A percentile compares a stretch with the other conserved stretches of the same genome.
phyloP scores from a whole-genome alignment of 2,329 filamentous ascomycete species.

The Xylariaceae sp. region DNA sequence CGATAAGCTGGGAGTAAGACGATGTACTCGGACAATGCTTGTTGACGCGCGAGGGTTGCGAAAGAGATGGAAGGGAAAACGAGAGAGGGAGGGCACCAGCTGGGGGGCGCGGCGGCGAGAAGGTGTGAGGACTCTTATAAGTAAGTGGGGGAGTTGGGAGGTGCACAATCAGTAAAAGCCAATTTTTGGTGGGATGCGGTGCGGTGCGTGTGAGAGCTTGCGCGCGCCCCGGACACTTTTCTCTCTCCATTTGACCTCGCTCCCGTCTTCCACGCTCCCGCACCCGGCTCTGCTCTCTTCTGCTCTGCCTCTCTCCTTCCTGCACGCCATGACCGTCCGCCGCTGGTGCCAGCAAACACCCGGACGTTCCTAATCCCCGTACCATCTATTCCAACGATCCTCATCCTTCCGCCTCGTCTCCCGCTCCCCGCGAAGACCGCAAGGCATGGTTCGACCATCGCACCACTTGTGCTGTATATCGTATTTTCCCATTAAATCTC shows the following conservation, averaged over 20 bases:
- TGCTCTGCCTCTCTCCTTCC: slow-evolving; percentile 1
- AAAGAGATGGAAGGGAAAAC: slow-evolving; percentile 30
- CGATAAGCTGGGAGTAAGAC: slow-evolving; percentile 25
- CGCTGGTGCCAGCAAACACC: background rate
- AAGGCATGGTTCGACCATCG: too few species aligned
- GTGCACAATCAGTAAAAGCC: slow-evolving; percentile 50
- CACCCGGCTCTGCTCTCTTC: background rate
- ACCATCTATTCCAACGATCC: too few species aligned
- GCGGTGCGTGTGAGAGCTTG: slow-evolving; percentile 10
- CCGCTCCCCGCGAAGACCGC: too few species aligned
- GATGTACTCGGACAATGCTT: slow-evolving; percentile 14
- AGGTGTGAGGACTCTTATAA: slow-evolving; percentile 60
- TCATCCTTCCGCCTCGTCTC: too few species aligned
- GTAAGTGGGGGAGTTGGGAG: slow-evolving; percentile 42
- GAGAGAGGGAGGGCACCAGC: slow-evolving; percentile 38
- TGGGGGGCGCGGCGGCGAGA: slow-evolving; percentile 47
- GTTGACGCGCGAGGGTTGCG: slow-evolving; percentile 18
- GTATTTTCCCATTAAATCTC: too few species aligned
- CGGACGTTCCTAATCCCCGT: too few species aligned
- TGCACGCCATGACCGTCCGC: too few species aligned
- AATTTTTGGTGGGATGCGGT: slow-evolving; percentile 8
- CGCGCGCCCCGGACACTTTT: background rate
- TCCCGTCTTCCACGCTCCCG: background rate
- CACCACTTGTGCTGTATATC: too few species aligned
- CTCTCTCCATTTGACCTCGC: background rate